These are phyloP conservation scores for Tricholoma furcatifolium DNA, from an alignment of 768 basidiomycete genomes.

Conservation along the genomic window DNA sequence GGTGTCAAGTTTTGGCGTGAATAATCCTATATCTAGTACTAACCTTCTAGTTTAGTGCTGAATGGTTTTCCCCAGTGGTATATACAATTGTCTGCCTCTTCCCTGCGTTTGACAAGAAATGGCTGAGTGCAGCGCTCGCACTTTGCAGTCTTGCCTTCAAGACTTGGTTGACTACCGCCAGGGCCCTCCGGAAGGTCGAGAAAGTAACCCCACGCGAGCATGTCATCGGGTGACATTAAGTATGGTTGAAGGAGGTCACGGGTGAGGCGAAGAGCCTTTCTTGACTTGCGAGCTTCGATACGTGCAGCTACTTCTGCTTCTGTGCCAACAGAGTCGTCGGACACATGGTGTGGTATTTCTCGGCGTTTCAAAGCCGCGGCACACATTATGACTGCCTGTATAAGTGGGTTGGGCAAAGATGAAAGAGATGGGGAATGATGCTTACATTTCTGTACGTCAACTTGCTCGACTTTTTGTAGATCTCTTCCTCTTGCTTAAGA, in stretches of 20 bases:
- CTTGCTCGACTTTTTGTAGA: constrained; percentile 74
- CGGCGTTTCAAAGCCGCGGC: constrained; percentile 49
- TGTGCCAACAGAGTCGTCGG: constrained; percentile 78
- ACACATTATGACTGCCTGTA: constrained; percentile 51
- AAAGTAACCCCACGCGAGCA: constrained; percentile 72
- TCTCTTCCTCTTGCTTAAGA: constrained; percentile 75
- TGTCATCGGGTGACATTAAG: constrained; percentile 53
- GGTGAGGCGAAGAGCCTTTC: constrained; percentile 54
- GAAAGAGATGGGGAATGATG: background rate
- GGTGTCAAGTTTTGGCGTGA: background rate
- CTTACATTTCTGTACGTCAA: constrained; percentile 81
- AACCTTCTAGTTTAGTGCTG: constrained; percentile 65
- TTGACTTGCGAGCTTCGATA: constrained; percentile 49
- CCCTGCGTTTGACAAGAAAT: constrained; percentile 63
- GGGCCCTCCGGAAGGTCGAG: constrained; percentile 61
- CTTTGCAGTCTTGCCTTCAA: constrained; percentile 56
- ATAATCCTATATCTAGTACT: constrained; percentile 17
- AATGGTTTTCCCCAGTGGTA: constrained; percentile 83
- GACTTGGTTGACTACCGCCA: constrained; percentile 64
- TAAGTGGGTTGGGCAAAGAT: constrained; percentile 9
- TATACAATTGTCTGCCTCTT: constrained; percentile 61
- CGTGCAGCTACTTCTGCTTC: constrained; percentile 61
- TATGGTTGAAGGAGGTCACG: constrained; percentile 53
- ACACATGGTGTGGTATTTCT: constrained; percentile 49
- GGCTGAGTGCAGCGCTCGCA: constrained; percentile 81